These are phyloP conservation scores for Myxozyma nipponensis DNA, from an alignment of 805 yeast genomes.

Conservation along the genomic window DNA sequence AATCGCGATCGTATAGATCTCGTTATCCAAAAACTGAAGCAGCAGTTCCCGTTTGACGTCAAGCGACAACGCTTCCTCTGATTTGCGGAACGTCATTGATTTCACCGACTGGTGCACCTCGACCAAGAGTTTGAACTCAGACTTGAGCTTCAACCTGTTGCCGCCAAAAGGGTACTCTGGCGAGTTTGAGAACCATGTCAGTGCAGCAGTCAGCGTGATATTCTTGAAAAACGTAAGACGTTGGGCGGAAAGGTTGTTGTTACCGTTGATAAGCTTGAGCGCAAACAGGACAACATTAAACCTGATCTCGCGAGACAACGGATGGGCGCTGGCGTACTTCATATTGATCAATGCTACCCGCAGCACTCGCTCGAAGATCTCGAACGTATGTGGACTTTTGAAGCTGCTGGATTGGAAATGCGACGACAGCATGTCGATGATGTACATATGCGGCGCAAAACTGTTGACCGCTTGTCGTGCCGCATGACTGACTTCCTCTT, in stretches of 20 bases:
- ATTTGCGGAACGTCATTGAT: constrained; percentile 18
- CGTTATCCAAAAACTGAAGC: constrained; percentile 67
- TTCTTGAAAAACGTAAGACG: constrained; percentile 46
- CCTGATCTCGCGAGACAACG: constrained; percentile 70
- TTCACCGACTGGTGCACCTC: constrained; percentile 45
- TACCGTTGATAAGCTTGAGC: constrained; percentile 58
- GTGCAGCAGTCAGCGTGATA: constrained; percentile 58
- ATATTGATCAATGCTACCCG: constrained; percentile 48
- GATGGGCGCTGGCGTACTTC: constrained; percentile 68
- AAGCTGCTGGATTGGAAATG: constrained; percentile 75
- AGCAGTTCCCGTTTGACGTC: constrained; percentile 54
- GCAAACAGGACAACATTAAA: constrained; percentile 71
- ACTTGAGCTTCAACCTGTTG: constrained; percentile 63
- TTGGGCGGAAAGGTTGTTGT: constrained; percentile 48
- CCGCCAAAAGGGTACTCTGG: constrained; percentile 80
- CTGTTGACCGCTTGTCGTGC: constrained; percentile 49
- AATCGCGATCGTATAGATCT: constrained; percentile 62
- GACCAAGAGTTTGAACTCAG: constrained; percentile 59
- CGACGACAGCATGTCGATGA: constrained; percentile 66
- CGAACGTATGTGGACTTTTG: constrained; percentile 65
- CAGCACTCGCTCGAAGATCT: constrained; percentile 60
- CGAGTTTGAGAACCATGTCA: constrained; percentile 71
- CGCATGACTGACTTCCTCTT: constrained; percentile 50
- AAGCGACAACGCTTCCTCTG: constrained; percentile 29
- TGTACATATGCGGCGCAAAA: constrained; percentile 63